Conservation (phyloP, 2,329 filamentous ascomycete species). For the Sclerotinia minor region DNA sequence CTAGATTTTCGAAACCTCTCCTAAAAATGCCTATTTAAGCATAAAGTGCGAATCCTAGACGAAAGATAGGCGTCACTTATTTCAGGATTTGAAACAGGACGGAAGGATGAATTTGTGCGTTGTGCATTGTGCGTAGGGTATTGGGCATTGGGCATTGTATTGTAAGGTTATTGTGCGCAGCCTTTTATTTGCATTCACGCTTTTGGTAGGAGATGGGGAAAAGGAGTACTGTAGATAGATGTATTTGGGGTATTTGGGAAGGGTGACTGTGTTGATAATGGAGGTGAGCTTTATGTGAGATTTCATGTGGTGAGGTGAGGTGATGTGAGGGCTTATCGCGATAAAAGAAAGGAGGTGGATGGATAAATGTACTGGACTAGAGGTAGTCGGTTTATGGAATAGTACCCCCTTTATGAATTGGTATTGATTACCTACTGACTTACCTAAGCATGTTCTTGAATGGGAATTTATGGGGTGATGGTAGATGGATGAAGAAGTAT, state of each 20-base stretch:
- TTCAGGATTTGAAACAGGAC: too few species aligned
- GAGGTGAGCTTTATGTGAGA: not conserved
- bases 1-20: too few species aligned
- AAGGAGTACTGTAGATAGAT: too few species aligned
- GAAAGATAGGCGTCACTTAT: too few species aligned
- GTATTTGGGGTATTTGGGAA: too few species aligned
- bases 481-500: not conserved
- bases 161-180: not conserved
- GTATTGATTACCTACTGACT: too few species aligned
- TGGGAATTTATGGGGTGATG: not conserved
- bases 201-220: too few species aligned
- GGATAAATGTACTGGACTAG: not conserved
- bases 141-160: too few species aligned
- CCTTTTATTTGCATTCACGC: not conserved
- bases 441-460: not conserved
- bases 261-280: not conserved
- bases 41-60: too few species aligned
- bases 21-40: too few species aligned
- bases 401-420: not conserved
- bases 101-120: too few species aligned
- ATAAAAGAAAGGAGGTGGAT: slow-evolving; percentile 2
- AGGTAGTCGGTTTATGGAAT: not conserved
- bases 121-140: not conserved
- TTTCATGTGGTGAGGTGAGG: not conserved
- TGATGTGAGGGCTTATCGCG: not conserved